Conservation (phyloP, 139 green algal genomes). For the Chlorella ohadii region DNA sequence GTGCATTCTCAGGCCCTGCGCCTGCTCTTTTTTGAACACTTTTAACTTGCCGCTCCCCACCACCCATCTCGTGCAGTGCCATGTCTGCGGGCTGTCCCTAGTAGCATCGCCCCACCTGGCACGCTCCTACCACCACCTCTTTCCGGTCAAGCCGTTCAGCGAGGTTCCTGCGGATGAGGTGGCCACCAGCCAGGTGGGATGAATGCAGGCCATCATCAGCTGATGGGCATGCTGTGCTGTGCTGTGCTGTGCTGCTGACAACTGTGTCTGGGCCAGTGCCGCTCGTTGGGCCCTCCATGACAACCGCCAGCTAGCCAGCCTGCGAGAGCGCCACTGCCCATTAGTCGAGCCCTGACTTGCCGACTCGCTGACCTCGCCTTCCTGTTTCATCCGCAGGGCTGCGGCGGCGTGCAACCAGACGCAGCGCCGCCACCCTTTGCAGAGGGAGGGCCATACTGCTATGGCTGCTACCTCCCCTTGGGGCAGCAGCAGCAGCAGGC, state of each 20-base stretch:
- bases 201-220: no score
- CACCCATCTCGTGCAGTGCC: constrained; percentile 76
- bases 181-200: not conserved
- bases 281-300: no score
- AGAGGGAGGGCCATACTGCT: constrained; percentile 51
- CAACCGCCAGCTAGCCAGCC: no score
- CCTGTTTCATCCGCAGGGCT: constrained; percentile 20
- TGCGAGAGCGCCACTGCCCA: no score
- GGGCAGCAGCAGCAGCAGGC: constrained; percentile 3
- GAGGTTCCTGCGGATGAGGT: constrained; percentile 59
- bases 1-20: no score
- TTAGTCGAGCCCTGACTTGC: no score
- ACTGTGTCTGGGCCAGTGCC: no score
- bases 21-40: no score
- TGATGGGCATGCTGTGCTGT: no score
- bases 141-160: constrained; percentile 85
- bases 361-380: no score
- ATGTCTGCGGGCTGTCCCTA: constrained; percentile 94
- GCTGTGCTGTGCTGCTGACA: no score
- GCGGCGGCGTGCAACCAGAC: constrained; percentile 8
- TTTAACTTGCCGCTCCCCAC: no score
- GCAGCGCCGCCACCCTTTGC: not conserved
- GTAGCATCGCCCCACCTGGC: constrained; percentile 96
- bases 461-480: constrained; percentile 59
- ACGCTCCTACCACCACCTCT: constrained; percentile 98